Conservation (phyloP, 2,329 filamentous ascomycete genomes). For the Cyphellophora europaea region DNA sequence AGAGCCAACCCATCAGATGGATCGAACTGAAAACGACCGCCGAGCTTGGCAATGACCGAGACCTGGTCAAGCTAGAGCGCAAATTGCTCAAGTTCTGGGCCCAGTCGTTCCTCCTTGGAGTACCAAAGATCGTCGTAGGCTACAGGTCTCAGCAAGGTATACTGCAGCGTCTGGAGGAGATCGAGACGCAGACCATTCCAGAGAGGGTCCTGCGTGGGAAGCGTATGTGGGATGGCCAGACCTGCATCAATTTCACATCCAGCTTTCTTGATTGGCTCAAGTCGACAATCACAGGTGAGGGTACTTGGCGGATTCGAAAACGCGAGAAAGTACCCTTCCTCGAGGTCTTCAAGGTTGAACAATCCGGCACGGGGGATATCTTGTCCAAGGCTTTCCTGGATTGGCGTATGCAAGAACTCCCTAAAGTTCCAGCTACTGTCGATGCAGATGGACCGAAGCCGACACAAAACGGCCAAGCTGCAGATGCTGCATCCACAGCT, state of each 20-base stretch:
- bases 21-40: conserved; percentile 90
- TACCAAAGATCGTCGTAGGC: conserved; percentile 84
- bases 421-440: background rate
- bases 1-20: conserved; percentile 70
- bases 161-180: conserved; percentile 63
- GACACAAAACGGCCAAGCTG: background rate
- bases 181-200: conserved; percentile 72
- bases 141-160: conserved; percentile 69
- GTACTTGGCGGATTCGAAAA: conserved; percentile 72
- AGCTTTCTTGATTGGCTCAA: conserved; percentile 64
- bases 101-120: conserved; percentile 87
- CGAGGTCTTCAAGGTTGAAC: conserved; percentile 64
- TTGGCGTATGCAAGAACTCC: conserved; percentile 46
- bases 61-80: conserved; percentile 69
- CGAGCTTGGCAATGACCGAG: conserved; percentile 57
- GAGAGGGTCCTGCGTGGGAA: conserved; percentile 61
- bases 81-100: conserved; percentile 96
- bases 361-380: conserved; percentile 66
- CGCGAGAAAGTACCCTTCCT: conserved; percentile 54
- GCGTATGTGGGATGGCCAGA: conserved; percentile 78
- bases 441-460: conserved; percentile 1
- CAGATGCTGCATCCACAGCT: background rate
- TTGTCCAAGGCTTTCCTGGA: conserved; percentile 68
- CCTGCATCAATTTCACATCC: conserved; percentile 84
- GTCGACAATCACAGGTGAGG: conserved; percentile 53